Conservation (phyloP, 2,329 filamentous ascomycete genomes). For the Biscogniauxia sp. region DNA sequence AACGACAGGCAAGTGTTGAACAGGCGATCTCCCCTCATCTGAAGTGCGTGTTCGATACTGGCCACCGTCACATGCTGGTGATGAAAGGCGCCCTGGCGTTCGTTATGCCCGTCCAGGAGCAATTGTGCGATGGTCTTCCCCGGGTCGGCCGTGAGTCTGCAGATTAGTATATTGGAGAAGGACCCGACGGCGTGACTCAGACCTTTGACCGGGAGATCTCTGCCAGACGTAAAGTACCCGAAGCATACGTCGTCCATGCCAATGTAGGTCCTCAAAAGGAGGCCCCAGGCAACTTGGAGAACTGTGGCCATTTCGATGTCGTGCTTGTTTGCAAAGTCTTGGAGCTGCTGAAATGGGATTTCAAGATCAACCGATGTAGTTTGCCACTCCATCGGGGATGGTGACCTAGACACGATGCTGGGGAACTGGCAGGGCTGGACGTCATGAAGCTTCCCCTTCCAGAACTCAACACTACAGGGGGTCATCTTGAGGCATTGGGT, state of each 20-base stretch:
- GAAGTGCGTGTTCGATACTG: constrained; percentile 46
- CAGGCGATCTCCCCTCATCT: constrained; percentile 39
- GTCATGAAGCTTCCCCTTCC: constrained; percentile 40
- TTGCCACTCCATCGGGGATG: constrained; percentile 28
- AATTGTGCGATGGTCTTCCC: constrained; percentile 24
- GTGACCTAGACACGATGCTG: constrained; percentile 29
- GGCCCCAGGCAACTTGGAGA: constrained; percentile 58
- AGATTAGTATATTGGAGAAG: constrained; percentile 36
- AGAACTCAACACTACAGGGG: constrained; percentile 43
- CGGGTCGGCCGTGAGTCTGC: constrained; percentile 19
- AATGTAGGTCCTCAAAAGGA: constrained; percentile 55
- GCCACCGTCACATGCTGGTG: constrained; percentile 46
- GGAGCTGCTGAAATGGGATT: constrained; percentile 39
- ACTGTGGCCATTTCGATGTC: constrained; percentile 47
- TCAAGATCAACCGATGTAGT: constrained; percentile 41
- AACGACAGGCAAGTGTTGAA: constrained; percentile 54
- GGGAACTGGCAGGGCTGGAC: constrained; percentile 47
- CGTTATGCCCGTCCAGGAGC: constrained; percentile 25
- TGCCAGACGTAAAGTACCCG: constrained; percentile 47
- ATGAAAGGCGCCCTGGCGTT: constrained; percentile 28
- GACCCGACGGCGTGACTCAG: constrained; percentile 45
- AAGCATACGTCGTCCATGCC: constrained; percentile 53
- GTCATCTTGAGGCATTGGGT: constrained; percentile 35
- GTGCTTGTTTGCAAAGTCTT: constrained; percentile 42
- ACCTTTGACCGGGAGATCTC: constrained; percentile 42